Percentiles rank a stretch among this genome's conserved stretches.
phyloP scores from a whole-genome alignment of 345 rosid species.

The Brassica incana region DNA sequence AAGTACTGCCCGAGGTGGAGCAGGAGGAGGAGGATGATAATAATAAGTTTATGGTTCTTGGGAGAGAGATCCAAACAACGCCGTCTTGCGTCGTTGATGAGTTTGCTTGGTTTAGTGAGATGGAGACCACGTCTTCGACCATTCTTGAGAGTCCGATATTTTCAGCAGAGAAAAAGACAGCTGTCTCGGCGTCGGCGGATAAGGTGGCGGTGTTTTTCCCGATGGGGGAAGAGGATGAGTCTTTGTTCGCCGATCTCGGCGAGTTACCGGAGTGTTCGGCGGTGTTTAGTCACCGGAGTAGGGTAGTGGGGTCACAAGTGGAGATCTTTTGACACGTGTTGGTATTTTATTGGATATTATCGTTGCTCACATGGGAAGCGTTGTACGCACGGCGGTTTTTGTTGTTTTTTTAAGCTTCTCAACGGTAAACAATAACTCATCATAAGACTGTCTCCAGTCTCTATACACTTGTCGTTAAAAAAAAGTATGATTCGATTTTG shows the following conservation, averaged over 20 bases:
- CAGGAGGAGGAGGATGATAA: slow-evolving; percentile 44
- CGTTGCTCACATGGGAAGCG: slow-evolving; percentile 35
- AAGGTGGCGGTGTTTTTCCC: slow-evolving; percentile 64
- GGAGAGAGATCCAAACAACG: slow-evolving; percentile 38
- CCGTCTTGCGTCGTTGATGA: slow-evolving; percentile 54
- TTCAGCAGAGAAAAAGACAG: slow-evolving; percentile 37
- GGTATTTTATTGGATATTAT: slow-evolving; percentile 15
- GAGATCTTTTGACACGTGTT: slow-evolving; percentile 67
- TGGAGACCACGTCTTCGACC: slow-evolving; percentile 78
- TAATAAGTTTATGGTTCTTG: slow-evolving; percentile 51
- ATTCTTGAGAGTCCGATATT: slow-evolving; percentile 71
- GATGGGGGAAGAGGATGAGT: slow-evolving; percentile 83
- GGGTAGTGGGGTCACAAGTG: slow-evolving; percentile 56
- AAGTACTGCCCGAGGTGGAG: slow-evolving; percentile 44
- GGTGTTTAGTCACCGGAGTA: slow-evolving; percentile 70
- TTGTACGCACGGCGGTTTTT: slow-evolving; percentile 36
- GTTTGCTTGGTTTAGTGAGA: slow-evolving; percentile 79
- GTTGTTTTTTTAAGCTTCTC: background rate
- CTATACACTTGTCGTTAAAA: background rate
- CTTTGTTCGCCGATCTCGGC: slow-evolving; percentile 89
- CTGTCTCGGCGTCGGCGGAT: slow-evolving; percentile 17
- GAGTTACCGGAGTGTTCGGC: slow-evolving; percentile 95
- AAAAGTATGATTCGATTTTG: slow-evolving; percentile 22
- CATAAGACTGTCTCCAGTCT: slow-evolving; percentile 8
- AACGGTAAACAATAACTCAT: slow-evolving; percentile 34